Base-by-base conservation (phyloP, 495 filamentous ascomycete species). In the Opeltia flavorubescens region DNA sequence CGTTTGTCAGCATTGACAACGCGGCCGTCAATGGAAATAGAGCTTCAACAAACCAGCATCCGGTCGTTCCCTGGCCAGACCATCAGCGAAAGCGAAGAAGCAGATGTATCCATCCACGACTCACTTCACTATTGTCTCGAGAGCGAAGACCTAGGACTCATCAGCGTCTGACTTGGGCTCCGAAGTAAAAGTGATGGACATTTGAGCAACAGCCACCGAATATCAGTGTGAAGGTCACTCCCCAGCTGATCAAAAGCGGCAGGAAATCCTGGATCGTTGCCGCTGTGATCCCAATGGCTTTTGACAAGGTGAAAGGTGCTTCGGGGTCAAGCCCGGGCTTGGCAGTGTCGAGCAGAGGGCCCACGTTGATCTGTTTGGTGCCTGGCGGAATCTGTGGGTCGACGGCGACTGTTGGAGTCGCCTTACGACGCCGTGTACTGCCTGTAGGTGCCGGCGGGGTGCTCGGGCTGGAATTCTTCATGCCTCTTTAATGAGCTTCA, bases 191-290 rank as follows among this genome's bases (percentile, higher is more conserved):
- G 12, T 34, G 26, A 68, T 74, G 64, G 62, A 98, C 91, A 71
- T 96, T 99, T 26, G 88, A 87, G 70, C 91, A 99, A 59, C 91
- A 99, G 29, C 91, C 91, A 31, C 93, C 91, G 60, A 98, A 95
- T 40, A 98, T 98, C 47, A 95, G 69, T 20, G 71, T 76, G n/a
- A 86, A 67, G 70, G 94, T 91, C 51, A 80, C 70, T 25, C 74
- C 64, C 35, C 81, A 68, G 47, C 74, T 75, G 6, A 84, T 65
- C 80, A 80, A 81, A 55, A 72, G 72, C 18, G 82, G 78, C 44
- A 87, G 67, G 13, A 75, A 74, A 12, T 66, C 54, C 46, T 74
- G 68, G 0, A 64, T 63, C 4, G 66, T 59, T 0, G 66, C 69
- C 18, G 60, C 50, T 21, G 52, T 52, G 47, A 60, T 44, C 35